Percentiles rank a stretch among this genome's conserved stretches.
These are phyloP conservation scores for Straminergon stramineum DNA, from an alignment of 225 moss, liverwort and hornwort genomes.

Conservation along the genomic window DNA sequence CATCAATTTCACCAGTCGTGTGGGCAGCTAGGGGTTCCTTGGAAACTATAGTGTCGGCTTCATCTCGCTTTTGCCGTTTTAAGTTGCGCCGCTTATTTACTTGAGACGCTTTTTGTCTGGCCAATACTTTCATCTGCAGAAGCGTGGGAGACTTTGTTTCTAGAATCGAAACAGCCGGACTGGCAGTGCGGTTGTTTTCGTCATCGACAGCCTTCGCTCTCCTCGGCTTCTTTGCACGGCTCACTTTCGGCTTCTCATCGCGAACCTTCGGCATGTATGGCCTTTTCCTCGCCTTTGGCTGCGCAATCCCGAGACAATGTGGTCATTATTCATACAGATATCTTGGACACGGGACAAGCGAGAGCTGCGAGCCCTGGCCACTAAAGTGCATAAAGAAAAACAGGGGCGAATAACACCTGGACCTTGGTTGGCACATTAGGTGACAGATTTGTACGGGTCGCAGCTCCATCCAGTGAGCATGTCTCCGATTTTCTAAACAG, in stretches of 20 bases:
- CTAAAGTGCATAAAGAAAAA: background rate
- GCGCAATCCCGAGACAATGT: background rate
- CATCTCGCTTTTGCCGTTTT: constrained; percentile 10
- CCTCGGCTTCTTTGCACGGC: constrained; percentile 17
- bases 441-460: background rate
- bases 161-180: background rate
- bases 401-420: background rate
- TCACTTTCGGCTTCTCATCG: constrained; percentile 9
- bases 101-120: constrained; percentile 5
- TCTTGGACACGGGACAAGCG: background rate
- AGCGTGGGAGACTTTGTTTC: constrained; percentile 6
- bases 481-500: background rate
- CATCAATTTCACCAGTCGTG: background rate
- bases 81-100: background rate
- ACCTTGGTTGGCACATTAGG: background rate
- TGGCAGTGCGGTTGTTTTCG: background rate
- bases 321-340: background rate
- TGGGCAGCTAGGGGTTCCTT: background rate
- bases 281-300: constrained; percentile 22
- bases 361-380: background rate
- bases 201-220: background rate
- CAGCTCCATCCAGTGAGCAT: background rate
- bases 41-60: background rate
- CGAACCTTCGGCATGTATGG: constrained; percentile 32
- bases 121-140: constrained; percentile 25